Conservation (phyloP, 139 green algal species). For the Prasinococcaceae sp. region DNA sequence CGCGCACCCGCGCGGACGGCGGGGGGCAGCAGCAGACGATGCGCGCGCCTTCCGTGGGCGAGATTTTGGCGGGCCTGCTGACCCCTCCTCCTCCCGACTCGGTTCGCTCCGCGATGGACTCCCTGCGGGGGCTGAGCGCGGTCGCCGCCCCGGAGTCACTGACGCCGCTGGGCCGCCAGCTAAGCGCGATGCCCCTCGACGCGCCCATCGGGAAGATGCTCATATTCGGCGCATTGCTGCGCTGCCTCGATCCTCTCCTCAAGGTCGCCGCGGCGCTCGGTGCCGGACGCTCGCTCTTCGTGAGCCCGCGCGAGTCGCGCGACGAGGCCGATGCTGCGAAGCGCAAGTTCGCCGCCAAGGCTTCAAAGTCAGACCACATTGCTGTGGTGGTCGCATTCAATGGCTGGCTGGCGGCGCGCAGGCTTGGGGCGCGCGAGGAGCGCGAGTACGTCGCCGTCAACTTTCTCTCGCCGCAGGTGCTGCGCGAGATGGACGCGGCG, state of each 20-base stretch:
- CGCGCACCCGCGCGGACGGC: neutral
- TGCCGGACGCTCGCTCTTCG: conserved; percentile 5
- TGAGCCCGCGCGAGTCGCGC: conserved; percentile 3
- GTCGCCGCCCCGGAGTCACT: conserved; percentile 28
- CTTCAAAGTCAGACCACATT: conserved; percentile 25
- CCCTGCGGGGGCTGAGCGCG: conserved; percentile 28
- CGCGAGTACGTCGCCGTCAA: conserved; percentile 18
- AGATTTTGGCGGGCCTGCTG: conserved; percentile 5
- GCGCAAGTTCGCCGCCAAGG: conserved; percentile 4
- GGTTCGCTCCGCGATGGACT: conserved; percentile 15
- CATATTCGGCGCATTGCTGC: conserved; percentile 53
- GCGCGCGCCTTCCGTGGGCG: neutral
- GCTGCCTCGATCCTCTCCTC: conserved; percentile 58
- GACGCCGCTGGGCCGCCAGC: conserved; percentile 60
- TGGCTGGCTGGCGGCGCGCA: conserved; percentile 11
- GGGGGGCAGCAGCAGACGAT: neutral
- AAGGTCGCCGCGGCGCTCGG: conserved; percentile 41
- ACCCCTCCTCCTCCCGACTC: conserved; percentile 14
- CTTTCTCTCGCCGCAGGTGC: conserved; percentile 17
- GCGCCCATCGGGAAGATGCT: conserved; percentile 69
- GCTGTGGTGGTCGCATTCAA: conserved; percentile 19
- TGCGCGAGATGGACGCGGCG: conserved; percentile 18
- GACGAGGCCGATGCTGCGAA: conserved; percentile 25
- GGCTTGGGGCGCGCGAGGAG: conserved; percentile 3
- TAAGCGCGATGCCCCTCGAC: conserved; percentile 62